Evolutionary conservation across 2,329 filamentous ascomycete species (phyloP).

Genomic region (Coleophoma eucalyptorum): DNA sequence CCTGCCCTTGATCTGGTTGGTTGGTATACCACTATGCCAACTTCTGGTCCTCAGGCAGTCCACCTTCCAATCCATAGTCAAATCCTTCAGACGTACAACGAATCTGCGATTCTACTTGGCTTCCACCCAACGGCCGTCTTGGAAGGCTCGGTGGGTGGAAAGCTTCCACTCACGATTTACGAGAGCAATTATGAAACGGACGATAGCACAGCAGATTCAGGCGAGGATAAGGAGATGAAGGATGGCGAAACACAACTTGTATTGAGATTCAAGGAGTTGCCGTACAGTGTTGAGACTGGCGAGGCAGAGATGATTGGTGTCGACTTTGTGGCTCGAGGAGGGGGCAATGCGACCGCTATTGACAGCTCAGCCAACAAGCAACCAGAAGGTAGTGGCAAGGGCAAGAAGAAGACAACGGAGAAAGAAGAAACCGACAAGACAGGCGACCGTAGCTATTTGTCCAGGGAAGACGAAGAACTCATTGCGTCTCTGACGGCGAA

Average conservation of each 20-base stretch:
- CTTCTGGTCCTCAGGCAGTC: slow-evolving; percentile 63
- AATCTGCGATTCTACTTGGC: slow-evolving; percentile 78
- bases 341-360: slow-evolving; percentile 71
- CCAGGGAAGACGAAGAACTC: slow-evolving; percentile 56
- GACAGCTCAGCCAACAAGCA: slow-evolving; percentile 24
- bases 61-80: slow-evolving; percentile 74
- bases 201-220: slow-evolving; percentile 42
- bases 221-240: slow-evolving; percentile 69
- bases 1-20: slow-evolving; percentile 83
- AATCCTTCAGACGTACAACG: slow-evolving; percentile 71
- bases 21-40: slow-evolving; percentile 80
- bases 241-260: slow-evolving; percentile 52
- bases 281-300: slow-evolving; percentile 86
- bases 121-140: slow-evolving; percentile 69
- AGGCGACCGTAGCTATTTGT: slow-evolving; percentile 50
- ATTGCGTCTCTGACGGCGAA: slow-evolving; percentile 74
- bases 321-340: slow-evolving; percentile 84
- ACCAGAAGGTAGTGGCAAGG: slow-evolving; percentile 28
- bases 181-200: slow-evolving; percentile 79
- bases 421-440: slow-evolving; percentile 30
- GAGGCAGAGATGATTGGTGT: slow-evolving; percentile 98
- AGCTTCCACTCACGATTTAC: slow-evolving; percentile 86
- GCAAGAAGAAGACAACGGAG: slow-evolving; percentile 26
- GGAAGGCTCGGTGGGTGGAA: slow-evolving; percentile 61
- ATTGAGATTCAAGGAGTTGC: slow-evolving; percentile 77